A percentile compares a stretch with the other conserved stretches of the same genome.
phyloP scores from a whole-genome alignment of 306 rosid genomes.

The Glycine soja region DNA sequence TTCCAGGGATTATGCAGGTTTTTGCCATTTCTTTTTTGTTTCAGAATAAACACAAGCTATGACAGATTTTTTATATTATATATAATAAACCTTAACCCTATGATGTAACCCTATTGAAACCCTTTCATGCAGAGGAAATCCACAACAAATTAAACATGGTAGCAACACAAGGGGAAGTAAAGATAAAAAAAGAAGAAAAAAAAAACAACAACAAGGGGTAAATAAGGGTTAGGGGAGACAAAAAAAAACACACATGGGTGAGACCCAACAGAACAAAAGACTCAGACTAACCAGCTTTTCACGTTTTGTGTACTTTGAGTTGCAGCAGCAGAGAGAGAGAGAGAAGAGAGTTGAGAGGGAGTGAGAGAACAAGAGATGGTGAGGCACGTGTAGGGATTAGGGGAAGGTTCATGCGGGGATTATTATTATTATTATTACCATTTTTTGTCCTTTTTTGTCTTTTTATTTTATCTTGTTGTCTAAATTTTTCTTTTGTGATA shows the following conservation, averaged over 20 bases:
- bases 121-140: not conserved
- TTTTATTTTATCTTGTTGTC: not conserved
- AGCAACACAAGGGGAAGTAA: not conserved
- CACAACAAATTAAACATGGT: not conserved
- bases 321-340: conserved; percentile 23
- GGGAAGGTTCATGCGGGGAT: not conserved
- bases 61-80: not conserved
- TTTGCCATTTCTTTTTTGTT: not conserved
- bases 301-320: conserved; percentile 41
- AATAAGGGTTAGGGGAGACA: not conserved
- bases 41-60: not conserved
- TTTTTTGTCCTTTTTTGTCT: not conserved
- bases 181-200: not conserved
- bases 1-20: not conserved
- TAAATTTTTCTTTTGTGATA: not conserved
- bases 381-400: conserved; percentile 58
- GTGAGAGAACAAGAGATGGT: conserved; percentile 44
- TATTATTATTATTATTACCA: not conserved
- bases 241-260: conserved; percentile 31
- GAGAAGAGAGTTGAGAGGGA: conserved; percentile 17
- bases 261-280: conserved; percentile 12
- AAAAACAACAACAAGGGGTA: not conserved
- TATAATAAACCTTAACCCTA: not conserved
- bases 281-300: conserved; percentile 25
- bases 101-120: not conserved